Evolutionary conservation across 1,139 yeast species (phyloP), one percentile per base, ranked within the genome.

Genomic region (Yarrowia galli): DNA sequence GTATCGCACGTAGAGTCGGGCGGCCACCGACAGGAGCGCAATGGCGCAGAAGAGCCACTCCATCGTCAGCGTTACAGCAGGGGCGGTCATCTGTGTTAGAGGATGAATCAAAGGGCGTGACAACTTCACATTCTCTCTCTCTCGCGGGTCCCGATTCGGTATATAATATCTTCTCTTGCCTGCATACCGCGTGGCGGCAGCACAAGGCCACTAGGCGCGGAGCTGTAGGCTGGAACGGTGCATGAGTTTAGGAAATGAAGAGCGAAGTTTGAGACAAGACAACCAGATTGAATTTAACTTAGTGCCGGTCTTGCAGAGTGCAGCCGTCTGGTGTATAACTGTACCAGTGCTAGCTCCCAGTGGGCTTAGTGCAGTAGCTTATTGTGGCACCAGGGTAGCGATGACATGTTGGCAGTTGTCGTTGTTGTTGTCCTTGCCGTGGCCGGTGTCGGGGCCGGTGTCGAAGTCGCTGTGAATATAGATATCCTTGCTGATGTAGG

Each of bases 21-120:
- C 64, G 15, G 42, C 64, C 28, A 58, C 64, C 20, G 64, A 58
- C 28, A 23, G 73, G 43, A 70, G 68, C 9, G 75, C 68, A 6
- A 71, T 67, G 9, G 69, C 51, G 35, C 75, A 73, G 51, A 73
- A 69, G 20, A 70, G 69, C 77, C 77, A 75, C 69, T 75, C 77
- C 18, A 71, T 70, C 12, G 73, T 73, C 66, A 32, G 35, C 16
- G 58, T 63, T 35, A 51, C 60, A 25, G 48, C 56, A 16, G 67
- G 67, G 23, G 45, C 45, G 20, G 56, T 63, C 67, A 63, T 48
- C 60, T 63, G 45, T 1, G 60, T 63, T 48, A 51, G 56, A 2
- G 3, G 16, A 15, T 25, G 12, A 16, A 10, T n/a, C 20, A n/a
- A 8, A 40, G 10, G n/a, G n/a, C n/a, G n/a, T n/a, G n/a, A n/a